Evolutionary conservation across 1,284 basidiomycete species (phyloP), one percentile per base, ranked within the genome.

Genomic region (Rugosomyces carneus): DNA sequence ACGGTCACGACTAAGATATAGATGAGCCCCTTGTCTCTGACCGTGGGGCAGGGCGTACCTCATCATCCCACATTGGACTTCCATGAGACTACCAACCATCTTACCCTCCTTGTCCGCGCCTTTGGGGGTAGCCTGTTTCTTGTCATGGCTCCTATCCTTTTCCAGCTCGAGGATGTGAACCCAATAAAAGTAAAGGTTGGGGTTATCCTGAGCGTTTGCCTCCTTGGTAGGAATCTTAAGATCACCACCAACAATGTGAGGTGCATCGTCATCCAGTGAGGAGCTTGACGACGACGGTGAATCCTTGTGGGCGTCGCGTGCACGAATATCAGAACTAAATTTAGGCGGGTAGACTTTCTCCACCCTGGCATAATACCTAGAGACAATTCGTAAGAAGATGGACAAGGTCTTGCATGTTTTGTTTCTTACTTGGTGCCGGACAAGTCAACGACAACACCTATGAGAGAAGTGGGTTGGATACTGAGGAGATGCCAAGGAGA

Each of bases 361-460:
- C 49, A 93, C 76, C 32, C 76, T 76, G 44, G 88, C 90, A 53
- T 80, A 80, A 66, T 86, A 93, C 59, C 89, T 91, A 56, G 27
- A 13, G 27, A 34, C 35, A 39, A 19, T n/a, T 48, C 52, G 19
- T 42, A 38, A 56, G 62, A 45, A 54, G 44, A 32, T 48, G 42
- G 41, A 39, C 37, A 40, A 51, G 27, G 60, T 62, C 26, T 58
- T 49, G 50, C 64, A 57, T 41, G 21, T 4, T 23, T 23, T 7
- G n/a, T 59, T 44, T 59, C 54, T 54, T 65, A 89, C 78, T 88
- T 91, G 65, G 84, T 83, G 23, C 88, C 88, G 53, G 84, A 72
- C 8, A 93, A 70, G 60, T 94, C 90, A 44, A 94, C 81, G 52
- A 89, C 80, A 35, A 93, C 79, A 64, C 78, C 91, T 94, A 59